Conservation (phyloP, 2,329 filamentous ascomycete species). For the Claviceps quebecensis region DNA sequence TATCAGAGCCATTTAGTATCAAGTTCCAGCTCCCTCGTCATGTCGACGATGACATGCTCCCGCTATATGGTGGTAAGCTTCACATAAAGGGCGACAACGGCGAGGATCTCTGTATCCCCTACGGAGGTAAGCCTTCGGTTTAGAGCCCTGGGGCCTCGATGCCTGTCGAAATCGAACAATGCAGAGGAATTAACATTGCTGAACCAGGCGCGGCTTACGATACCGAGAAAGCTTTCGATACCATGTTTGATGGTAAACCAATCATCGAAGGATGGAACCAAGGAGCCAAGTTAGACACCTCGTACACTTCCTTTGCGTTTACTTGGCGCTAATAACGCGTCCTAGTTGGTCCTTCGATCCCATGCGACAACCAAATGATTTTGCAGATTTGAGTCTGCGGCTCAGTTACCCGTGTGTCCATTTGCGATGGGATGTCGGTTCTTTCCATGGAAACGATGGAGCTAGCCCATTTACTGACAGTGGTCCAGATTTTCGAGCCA, state of each 20-base stretch:
- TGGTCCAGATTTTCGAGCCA: conserved; percentile 22
- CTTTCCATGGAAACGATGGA: neutral
- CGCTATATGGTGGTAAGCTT: conserved; percentile 31
- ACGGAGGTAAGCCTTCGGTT: conserved; percentile 17
- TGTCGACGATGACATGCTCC: conserved; percentile 21
- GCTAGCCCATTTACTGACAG: neutral
- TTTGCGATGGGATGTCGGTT: conserved; percentile 23
- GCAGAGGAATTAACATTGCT: neutral
- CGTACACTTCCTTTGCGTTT: neutral
- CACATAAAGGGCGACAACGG: conserved; percentile 24
- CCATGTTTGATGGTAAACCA: conserved; percentile 19
- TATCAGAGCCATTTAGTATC: conserved; percentile 11
- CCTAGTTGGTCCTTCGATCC: conserved; percentile 21
- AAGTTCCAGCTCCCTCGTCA: conserved; percentile 15
- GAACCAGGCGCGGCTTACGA: conserved; percentile 21
- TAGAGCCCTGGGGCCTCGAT: too few relatives aligned
- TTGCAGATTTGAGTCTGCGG: conserved; percentile 15
- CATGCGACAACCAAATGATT: conserved; percentile 15
- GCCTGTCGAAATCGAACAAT: neutral
- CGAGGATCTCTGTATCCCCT: conserved; percentile 28
- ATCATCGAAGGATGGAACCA: conserved; percentile 9
- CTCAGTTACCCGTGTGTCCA: conserved; percentile 20
- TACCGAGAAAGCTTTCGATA: conserved; percentile 24
- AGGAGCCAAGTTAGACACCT: conserved; percentile 2
- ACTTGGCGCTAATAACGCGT: neutral